phyloP scores from a whole-genome alignment of 225 moss, liverwort and hornwort genomes.

The Asterella californica region DNA sequence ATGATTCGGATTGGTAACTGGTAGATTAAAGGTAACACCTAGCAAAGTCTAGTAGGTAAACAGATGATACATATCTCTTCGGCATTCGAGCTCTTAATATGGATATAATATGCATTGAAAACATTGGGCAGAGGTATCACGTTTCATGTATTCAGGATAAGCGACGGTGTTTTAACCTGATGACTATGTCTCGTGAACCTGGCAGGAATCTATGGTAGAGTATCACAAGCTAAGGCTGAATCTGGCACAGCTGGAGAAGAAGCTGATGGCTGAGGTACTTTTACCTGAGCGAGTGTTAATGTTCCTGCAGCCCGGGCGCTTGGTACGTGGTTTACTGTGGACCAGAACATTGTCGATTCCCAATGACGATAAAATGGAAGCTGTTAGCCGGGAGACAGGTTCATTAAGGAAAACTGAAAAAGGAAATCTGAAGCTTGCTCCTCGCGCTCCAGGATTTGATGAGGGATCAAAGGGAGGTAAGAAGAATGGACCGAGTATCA shows the following conservation, averaged over 20 bases:
- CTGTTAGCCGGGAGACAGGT: too few species aligned
- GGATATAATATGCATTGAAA: background rate
- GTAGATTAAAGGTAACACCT: too few species aligned
- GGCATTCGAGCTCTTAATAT: background rate
- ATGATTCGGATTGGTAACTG: too few species aligned
- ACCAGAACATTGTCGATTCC: background rate
- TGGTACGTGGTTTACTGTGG: conserved; percentile 47
- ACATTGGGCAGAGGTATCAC: background rate
- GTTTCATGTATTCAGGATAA: background rate
- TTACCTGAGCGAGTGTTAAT: conserved; percentile 74
- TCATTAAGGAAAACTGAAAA: too few species aligned
- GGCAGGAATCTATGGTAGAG: conserved; percentile 71
- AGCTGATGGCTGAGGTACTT: conserved; percentile 94
- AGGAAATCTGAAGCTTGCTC: background rate
- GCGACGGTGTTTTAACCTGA: background rate
- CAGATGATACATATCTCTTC: too few species aligned
- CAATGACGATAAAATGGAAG: background rate
- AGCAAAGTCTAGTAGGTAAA: background rate
- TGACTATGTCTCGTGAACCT: background rate
- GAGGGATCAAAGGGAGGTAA: background rate
- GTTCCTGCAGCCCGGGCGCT: conserved; percentile 90
- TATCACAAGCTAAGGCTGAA: conserved; percentile 80
- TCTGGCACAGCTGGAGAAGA: conserved; percentile 74
- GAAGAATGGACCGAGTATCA: background rate
- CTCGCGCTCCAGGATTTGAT: background rate